Percentiles rank a stretch among this genome's conserved stretches.
phyloP scores from a whole-genome alignment of 441 rosid genomes.

The Raphanus hybrid region DNA sequence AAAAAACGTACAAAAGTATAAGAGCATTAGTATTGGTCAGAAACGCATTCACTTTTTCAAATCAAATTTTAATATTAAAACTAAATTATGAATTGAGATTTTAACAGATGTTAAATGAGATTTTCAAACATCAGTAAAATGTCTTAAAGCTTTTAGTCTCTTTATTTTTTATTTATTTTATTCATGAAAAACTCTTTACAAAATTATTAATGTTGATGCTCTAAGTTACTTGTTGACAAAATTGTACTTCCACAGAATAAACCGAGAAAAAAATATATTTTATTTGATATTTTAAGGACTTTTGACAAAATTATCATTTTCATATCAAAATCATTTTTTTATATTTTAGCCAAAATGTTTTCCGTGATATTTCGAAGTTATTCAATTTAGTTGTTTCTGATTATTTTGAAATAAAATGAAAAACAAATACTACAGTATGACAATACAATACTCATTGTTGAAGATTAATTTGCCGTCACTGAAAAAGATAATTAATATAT shows the following conservation, averaged over 20 bases:
- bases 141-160: neutral
- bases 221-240: neutral
- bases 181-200: neutral
- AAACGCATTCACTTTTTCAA: neutral
- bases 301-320: neutral
- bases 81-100: neutral
- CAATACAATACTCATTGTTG: neutral
- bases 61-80: neutral
- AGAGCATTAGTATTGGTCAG: neutral
- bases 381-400: neutral
- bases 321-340: neutral
- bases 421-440: neutral
- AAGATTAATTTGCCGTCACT: constrained; percentile 19
- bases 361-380: neutral
- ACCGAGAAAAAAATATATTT: neutral
- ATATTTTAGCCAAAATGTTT: neutral
- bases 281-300: neutral
- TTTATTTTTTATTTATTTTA: neutral
- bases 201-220: neutral
- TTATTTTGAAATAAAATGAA: neutral
- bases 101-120: neutral
- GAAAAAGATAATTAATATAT: neutral
- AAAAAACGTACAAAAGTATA: neutral
- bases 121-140: neutral
- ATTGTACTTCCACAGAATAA: neutral